phyloP scores from a whole-genome alignment of 73 alveolate genomes.

The Stentor coeruleus region DNA sequence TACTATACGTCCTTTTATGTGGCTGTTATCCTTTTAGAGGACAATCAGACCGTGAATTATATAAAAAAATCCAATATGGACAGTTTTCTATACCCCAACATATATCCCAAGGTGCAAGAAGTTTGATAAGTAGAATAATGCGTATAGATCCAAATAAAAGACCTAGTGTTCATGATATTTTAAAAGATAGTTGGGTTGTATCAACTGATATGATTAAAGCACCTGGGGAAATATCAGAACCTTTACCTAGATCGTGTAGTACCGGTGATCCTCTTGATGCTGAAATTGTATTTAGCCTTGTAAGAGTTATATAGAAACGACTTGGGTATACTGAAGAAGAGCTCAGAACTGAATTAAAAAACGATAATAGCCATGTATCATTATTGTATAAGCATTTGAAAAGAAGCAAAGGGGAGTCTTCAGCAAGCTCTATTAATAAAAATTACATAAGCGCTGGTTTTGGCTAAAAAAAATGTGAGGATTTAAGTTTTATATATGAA shows the following conservation, averaged over 20 bases:
- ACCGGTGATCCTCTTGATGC: slow-evolving; percentile 11
- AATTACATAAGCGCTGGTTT: neutral
- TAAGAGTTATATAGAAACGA: neutral
- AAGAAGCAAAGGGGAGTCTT: neutral
- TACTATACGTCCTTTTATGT: slow-evolving; percentile 61
- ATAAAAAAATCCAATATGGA: slow-evolving; percentile 12
- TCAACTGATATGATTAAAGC: neutral
- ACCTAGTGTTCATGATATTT: neutral
- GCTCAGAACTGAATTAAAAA: neutral
- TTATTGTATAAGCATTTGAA: slow-evolving; percentile 9
- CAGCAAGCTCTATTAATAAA: neutral
- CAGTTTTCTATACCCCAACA: slow-evolving; percentile 5
- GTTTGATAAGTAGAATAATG: neutral
- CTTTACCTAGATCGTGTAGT: neutral
- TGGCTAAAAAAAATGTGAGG: no score
- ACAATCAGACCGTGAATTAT: neutral
- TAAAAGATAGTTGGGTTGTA: neutral
- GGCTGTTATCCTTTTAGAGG: slow-evolving; percentile 81
- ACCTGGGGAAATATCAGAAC: neutral
- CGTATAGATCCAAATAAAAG: neutral
- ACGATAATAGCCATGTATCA: neutral
- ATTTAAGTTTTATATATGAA: no score
- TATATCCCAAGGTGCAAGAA: neutral
- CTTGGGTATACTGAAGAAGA: slow-evolving; percentile 20
- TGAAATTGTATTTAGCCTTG: slow-evolving; percentile 11